A percentile compares a stretch with the other conserved stretches of the same genome.
Evolutionary conservation across 495 filamentous ascomycete species (phyloP).

Genomic region (Darksidea phi): DNA sequence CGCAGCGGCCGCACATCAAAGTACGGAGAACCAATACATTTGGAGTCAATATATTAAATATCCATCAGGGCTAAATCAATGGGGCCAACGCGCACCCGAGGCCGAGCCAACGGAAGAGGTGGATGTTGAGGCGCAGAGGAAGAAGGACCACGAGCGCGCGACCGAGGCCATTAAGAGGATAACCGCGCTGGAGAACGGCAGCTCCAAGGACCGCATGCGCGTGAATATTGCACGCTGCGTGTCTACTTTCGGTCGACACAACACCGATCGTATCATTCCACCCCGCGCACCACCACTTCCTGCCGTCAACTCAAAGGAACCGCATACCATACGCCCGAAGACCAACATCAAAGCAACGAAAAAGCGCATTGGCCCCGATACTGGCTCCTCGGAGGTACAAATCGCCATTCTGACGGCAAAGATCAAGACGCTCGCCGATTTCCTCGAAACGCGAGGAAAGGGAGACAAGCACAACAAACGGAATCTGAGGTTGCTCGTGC

Average conservation of each 20-base stretch:
- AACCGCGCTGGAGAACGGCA: constrained; percentile 68
- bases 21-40: neutral
- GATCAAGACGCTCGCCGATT: constrained; percentile 73
- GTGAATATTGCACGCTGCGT: constrained; percentile 81
- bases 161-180: constrained; percentile 72
- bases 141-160: constrained; percentile 54
- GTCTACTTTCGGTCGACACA: constrained; percentile 83
- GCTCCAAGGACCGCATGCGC: constrained; percentile 69
- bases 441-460: constrained; percentile 53
- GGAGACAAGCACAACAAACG: constrained; percentile 92
- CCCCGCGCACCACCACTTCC: constrained; percentile 47
- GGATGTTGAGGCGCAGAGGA: constrained; percentile 30
- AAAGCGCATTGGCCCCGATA: constrained; percentile 80
- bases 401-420: constrained; percentile 95
- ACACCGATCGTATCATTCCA: constrained; percentile 69
- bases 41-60: too few relatives aligned
- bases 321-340: constrained; percentile 28
- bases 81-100: neutral
- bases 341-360: constrained; percentile 47
- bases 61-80: neutral
- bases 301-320: neutral
- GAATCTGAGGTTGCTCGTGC: constrained; percentile 79
- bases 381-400: constrained; percentile 92
- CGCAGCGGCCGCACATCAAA: neutral
- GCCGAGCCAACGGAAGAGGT: constrained; percentile 33